These are phyloP conservation scores for Plantago major DNA, from an alignment of 257 asterid species.

Conservation along the genomic window DNA sequence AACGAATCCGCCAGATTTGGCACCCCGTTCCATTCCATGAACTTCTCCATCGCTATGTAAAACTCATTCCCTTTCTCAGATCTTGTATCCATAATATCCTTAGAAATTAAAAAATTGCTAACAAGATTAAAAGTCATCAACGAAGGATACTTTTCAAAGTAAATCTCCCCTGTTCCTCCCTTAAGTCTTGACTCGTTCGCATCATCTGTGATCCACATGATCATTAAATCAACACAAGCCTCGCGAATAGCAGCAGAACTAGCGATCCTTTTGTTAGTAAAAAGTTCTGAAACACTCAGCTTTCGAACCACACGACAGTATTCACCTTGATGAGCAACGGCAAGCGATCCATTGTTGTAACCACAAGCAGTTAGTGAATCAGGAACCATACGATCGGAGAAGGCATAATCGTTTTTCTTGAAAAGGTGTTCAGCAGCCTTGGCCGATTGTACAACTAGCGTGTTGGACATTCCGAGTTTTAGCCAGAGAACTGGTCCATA, in stretches of 20 bases:
- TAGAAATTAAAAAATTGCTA: constrained; percentile 34
- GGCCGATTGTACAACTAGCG: constrained; percentile 25
- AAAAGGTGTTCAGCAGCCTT: constrained; percentile 35
- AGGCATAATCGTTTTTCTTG: constrained; percentile 37
- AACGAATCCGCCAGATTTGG: constrained; percentile 43
- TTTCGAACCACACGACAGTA: constrained; percentile 34
- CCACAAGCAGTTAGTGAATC: constrained; percentile 27
- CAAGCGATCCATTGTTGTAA: constrained; percentile 28
- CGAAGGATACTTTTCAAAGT: constrained; percentile 26
- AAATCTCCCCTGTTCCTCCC: constrained; percentile 19
- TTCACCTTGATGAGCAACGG: constrained; percentile 27
- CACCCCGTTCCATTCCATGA: constrained; percentile 28
- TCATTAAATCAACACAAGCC: constrained; percentile 28
- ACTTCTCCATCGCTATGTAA: constrained; percentile 22
- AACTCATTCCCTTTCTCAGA: constrained; percentile 30
- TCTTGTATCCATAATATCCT: constrained; percentile 32
- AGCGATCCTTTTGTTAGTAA: constrained; percentile 22
- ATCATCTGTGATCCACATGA: constrained; percentile 30
- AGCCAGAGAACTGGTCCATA: constrained; percentile 41
- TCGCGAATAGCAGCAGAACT: constrained; percentile 20
- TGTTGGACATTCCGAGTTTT: constrained; percentile 28
- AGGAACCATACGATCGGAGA: constrained; percentile 24
- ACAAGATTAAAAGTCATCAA: constrained; percentile 34
- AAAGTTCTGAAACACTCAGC: constrained; percentile 32
- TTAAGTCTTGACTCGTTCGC: not conserved